Percentiles rank a stretch among this genome's conserved stretches.
Evolutionary conservation across 1,284 basidiomycete genomes (phyloP).

Genomic region (Boletus semigastroideus): DNA sequence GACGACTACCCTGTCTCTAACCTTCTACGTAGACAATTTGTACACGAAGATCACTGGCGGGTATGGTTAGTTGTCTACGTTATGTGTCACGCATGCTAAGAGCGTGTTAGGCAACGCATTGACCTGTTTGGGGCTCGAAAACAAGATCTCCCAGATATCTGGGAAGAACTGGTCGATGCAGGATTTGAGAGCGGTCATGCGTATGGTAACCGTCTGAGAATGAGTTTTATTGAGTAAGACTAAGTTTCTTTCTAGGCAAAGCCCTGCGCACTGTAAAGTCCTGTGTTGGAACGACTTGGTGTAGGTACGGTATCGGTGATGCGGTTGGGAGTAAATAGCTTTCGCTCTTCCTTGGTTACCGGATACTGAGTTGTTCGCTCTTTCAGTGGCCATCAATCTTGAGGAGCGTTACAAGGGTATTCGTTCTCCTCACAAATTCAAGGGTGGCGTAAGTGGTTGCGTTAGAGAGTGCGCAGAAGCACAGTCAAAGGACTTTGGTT

Average conservation of each 20-base stretch:
- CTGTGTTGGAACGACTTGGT: slow-evolving; percentile 64
- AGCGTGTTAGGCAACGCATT: slow-evolving; percentile 53
- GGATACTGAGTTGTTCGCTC: slow-evolving; percentile 4
- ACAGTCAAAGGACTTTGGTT: slow-evolving; percentile 74
- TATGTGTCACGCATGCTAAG: neutral
- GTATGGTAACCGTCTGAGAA: slow-evolving; percentile 55
- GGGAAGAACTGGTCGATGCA: slow-evolving; percentile 64
- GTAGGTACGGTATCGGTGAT: slow-evolving; percentile 75
- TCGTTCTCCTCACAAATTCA: slow-evolving; percentile 73
- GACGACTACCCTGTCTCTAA: neutral
- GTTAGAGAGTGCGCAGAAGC: slow-evolving; percentile 78
- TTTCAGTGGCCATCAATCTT: slow-evolving; percentile 59
- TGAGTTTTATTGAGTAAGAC: neutral
- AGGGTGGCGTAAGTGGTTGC: slow-evolving; percentile 79
- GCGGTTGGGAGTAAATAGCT: slow-evolving; percentile 54
- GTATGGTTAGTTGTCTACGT: slow-evolving; percentile 9
- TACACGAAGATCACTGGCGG: slow-evolving; percentile 70
- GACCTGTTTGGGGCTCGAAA: slow-evolving; percentile 77
- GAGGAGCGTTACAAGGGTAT: slow-evolving; percentile 77
- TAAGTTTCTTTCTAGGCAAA: slow-evolving; percentile 39
- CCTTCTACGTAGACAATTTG: slow-evolving; percentile 39
- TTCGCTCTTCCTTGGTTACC: neutral
- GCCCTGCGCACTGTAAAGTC: slow-evolving; percentile 56
- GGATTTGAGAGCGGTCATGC: slow-evolving; percentile 80
- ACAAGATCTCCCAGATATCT: slow-evolving; percentile 75